Evolutionary conservation across 2,329 filamentous ascomycete species (phyloP), one percentile per base, ranked within the genome.

Genomic region (Shiraia bambusicola): DNA sequence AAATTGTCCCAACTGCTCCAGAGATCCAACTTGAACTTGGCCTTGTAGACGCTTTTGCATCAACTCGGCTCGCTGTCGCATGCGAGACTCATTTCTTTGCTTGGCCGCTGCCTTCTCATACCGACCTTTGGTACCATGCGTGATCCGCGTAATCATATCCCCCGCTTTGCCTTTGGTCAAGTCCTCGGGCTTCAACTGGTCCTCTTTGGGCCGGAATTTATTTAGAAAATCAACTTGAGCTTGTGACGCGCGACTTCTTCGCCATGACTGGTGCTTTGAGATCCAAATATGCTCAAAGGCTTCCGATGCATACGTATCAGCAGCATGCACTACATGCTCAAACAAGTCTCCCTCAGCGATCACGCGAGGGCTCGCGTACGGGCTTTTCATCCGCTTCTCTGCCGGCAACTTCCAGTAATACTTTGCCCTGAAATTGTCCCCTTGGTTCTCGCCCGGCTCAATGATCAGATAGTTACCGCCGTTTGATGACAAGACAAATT

Each of bases 81-180:
- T 54, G 34, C 58, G 56, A 16, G 48, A 31, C 25, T 56, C 55
- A 13, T 40, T 48, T 24, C 53, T 56, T 29, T 63, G 65, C 40
- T 60, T 62, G 2, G 57, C 60, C 22, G 59, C 65, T 15, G 63
- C 66, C 58, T 66, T 73, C 34, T 61, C 55, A 25, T 56, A 71
- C 71, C 81, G 49, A 70, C 87, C 66, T 74, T 80, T 75, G 1
- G 87, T 88, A 1, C 92, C 92, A 63, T 93, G 87, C 66, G 86
- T 92, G 47, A 95, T 63, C 68, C 95, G 94, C 6, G 88, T 94
- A 51, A 97, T 95, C 86, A 95, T 91, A 64, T 96, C 91, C 4
- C 79, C 79, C 4, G 90, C 91, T 62, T 82, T 82, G 6, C 92
- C 92, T 61, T 91, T 93, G 11, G 80, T 90, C 43, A 95, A 58